These are phyloP conservation scores for Capsicum pubescens DNA, from an alignment of 257 asterid species.

Conservation along the genomic window DNA sequence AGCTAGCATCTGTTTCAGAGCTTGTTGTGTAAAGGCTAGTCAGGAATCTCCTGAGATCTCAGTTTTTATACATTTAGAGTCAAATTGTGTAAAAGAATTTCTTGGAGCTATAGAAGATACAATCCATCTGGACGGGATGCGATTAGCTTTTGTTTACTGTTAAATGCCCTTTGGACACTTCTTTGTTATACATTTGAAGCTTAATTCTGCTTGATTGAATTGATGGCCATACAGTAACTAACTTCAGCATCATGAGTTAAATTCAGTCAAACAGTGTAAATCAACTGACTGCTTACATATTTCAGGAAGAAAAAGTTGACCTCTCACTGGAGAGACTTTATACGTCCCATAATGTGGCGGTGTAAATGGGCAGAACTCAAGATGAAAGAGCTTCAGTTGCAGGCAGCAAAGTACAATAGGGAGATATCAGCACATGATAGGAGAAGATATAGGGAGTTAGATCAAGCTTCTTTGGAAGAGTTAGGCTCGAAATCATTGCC, in stretches of 20 bases:
- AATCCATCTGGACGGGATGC: not conserved
- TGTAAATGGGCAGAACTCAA: constrained; percentile 88
- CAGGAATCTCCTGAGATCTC: constrained; percentile 14
- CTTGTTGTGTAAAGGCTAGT: constrained; percentile 11
- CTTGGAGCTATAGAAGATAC: constrained; percentile 15
- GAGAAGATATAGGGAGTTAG: constrained; percentile 47
- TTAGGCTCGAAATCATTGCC: constrained; percentile 67
- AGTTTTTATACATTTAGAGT: not conserved
- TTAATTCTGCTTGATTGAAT: constrained; percentile 19
- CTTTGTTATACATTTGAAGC: constrained; percentile 14
- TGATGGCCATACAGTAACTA: not conserved
- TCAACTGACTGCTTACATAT: constrained; percentile 25
- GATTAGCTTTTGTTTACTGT: not conserved
- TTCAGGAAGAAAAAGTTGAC: constrained; percentile 86
- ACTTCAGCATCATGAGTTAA: constrained; percentile 15
- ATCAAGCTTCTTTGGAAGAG: constrained; percentile 52
- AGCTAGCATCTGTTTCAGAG: constrained; percentile 6
- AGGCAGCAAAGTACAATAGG: constrained; percentile 60
- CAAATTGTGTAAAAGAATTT: not conserved
- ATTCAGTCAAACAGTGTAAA: constrained; percentile 5
- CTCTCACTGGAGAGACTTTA: constrained; percentile 79
- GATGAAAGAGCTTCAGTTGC: constrained; percentile 69
- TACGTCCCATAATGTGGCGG: constrained; percentile 92
- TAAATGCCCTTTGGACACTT: not conserved
- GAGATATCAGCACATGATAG: constrained; percentile 49